These are phyloP conservation scores for Eimeria maxima DNA, from an alignment of 169 alveolate genomes.

Conservation along the genomic window DNA sequence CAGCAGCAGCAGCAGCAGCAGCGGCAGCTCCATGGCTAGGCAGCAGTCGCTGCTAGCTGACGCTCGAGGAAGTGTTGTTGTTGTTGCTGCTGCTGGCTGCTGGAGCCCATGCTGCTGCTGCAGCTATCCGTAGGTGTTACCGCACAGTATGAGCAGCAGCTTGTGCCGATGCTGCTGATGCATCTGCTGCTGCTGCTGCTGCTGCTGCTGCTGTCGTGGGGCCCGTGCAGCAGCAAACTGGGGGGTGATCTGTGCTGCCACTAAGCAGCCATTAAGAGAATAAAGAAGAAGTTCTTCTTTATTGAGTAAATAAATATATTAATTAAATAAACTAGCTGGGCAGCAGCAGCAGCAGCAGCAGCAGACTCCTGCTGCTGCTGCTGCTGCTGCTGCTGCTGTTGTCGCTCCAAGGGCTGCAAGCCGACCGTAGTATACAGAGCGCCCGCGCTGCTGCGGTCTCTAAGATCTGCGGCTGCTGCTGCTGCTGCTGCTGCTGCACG, in stretches of 20 bases:
- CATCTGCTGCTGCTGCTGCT: not conserved
- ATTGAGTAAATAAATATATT: not conserved
- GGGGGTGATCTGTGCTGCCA: not conserved
- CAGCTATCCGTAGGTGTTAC: not conserved
- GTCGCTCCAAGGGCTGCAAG: slow-evolving; percentile 13
- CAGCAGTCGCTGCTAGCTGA: not conserved
- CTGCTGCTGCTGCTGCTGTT: slow-evolving; percentile 26
- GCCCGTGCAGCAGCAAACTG: not conserved
- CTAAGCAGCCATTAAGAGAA: not conserved
- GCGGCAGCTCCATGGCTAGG: not conserved
- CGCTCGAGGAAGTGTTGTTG: not conserved
- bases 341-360: not conserved
- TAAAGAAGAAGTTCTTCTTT: not conserved
- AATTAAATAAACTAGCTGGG: not conserved
- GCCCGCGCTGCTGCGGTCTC: not conserved
- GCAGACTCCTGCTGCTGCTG: slow-evolving; percentile 13
- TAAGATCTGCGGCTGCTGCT: slow-evolving; percentile 2
- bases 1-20: slow-evolving; percentile 4
- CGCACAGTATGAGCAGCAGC: not conserved
- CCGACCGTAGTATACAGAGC: not conserved
- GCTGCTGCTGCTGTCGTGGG: slow-evolving; percentile 39
- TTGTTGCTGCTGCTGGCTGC: not conserved
- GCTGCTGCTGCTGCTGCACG: not conserved
- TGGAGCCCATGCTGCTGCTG: not conserved
- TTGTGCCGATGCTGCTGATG: not conserved